These are phyloP conservation scores for Auricularia sp. DNA, from an alignment of 768 basidiomycete species.

Conservation along the genomic window DNA sequence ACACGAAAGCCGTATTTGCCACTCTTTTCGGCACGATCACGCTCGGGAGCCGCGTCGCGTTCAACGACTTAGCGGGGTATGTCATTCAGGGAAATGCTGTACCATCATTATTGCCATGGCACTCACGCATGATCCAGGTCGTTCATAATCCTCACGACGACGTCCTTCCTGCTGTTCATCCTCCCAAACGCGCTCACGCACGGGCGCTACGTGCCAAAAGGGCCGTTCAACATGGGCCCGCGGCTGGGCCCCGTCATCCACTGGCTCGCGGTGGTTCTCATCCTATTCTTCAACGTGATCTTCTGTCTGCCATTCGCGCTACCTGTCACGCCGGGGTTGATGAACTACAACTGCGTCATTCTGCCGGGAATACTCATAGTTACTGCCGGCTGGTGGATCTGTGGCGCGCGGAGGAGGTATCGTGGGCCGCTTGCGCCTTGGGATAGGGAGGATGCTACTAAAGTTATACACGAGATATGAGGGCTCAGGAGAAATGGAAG, in stretches of 20 bases:
- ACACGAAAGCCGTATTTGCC: background rate
- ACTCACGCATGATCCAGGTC: background rate
- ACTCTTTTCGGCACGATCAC: background rate
- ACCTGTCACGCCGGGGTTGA: background rate
- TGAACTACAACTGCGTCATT: constrained; percentile 3
- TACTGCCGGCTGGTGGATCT: background rate
- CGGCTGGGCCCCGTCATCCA: background rate
- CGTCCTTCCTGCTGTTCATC: background rate
- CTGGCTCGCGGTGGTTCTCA: background rate
- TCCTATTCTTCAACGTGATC: background rate
- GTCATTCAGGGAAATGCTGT: background rate
- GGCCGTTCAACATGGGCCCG: background rate
- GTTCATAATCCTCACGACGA: background rate
- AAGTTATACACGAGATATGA: too few relatives aligned
- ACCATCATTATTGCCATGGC: background rate
- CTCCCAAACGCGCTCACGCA: background rate
- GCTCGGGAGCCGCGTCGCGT: background rate
- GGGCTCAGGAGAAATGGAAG: too few relatives aligned
- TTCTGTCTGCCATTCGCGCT: background rate
- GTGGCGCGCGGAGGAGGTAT: background rate
- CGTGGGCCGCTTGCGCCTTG: background rate
- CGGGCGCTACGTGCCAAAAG: background rate
- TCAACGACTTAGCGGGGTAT: background rate
- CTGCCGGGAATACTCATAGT: background rate
- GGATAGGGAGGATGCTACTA: background rate